Percentiles rank a stretch among this genome's conserved stretches.
These are phyloP conservation scores for Aspergillus kassunensis DNA, from an alignment of 495 filamentous ascomycete genomes.

Conservation along the genomic window DNA sequence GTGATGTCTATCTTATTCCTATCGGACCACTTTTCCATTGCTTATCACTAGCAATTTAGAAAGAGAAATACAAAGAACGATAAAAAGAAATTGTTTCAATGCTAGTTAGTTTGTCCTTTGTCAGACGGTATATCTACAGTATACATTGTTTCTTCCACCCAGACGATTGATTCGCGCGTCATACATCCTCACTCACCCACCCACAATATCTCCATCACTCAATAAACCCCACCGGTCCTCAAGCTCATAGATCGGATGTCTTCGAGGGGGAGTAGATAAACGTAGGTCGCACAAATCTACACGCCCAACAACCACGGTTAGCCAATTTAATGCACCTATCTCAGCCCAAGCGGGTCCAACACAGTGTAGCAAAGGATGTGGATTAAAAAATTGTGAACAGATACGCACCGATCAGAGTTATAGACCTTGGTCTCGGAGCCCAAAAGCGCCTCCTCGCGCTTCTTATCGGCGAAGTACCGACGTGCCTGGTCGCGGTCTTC, in stretches of 20 bases:
- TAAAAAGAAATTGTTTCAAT: constrained; percentile 27
- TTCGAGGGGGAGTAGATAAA: constrained; percentile 43
- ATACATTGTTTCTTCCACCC: constrained; percentile 13
- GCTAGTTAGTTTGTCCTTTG: constrained; percentile 25
- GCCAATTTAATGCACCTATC: background rate
- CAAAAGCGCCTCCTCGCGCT: constrained; percentile 82
- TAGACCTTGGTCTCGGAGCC: constrained; percentile 78
- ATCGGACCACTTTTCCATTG: background rate
- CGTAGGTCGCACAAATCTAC: constrained; percentile 46
- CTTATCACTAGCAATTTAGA: no score
- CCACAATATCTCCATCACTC: background rate
- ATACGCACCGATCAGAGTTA: constrained; percentile 76
- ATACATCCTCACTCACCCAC: background rate
- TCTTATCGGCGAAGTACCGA: constrained; percentile 77
- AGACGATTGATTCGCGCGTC: background rate
- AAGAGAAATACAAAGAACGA: constrained; percentile 2
- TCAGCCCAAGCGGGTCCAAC: no score
- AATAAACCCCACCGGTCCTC: background rate
- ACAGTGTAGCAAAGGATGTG: no score
- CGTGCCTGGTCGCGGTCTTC: constrained; percentile 92
- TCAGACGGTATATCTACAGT: constrained; percentile 43
- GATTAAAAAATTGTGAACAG: no score
- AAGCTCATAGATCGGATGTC: constrained; percentile 30
- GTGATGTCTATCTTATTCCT: background rate
- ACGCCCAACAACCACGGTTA: constrained; percentile 4